A percentile compares a stretch with the other conserved stretches of the same genome.
Evolutionary conservation across 768 basidiomycete species (phyloP).

Genomic region (Botryobasidium botryosum): DNA sequence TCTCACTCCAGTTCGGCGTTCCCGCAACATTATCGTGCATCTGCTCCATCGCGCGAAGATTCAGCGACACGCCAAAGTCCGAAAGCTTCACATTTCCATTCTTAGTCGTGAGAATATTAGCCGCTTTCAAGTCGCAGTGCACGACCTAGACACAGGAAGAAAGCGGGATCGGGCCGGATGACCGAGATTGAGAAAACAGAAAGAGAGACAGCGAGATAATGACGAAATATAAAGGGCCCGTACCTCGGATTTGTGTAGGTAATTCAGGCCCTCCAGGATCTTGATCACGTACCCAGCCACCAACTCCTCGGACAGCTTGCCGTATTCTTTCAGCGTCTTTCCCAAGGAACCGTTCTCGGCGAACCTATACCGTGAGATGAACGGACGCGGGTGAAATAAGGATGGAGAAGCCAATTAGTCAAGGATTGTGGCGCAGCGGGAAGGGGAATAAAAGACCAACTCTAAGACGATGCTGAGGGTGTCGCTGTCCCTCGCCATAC

Average conservation of each 20-base stretch:
- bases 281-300: conserved; percentile 90
- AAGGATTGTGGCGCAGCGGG: too few species aligned
- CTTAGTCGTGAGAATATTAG: conserved; percentile 98
- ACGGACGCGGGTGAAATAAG: background rate
- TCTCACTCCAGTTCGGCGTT: conserved; percentile 86
- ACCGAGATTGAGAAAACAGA: too few species aligned
- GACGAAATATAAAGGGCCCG: too few species aligned
- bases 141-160: conserved; percentile 57
- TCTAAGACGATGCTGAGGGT: conserved; percentile 87
- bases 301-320: conserved; percentile 79
- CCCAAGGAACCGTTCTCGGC: conserved; percentile 93
- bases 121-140: conserved; percentile 96
- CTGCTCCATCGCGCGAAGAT: conserved; percentile 80
- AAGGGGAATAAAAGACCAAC: conserved; percentile 31
- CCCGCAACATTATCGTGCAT: conserved; percentile 70
- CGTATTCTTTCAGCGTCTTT: conserved; percentile 84
- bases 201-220: too few species aligned
- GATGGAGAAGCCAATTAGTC: conserved; percentile 11
- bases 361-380: conserved; percentile 35
- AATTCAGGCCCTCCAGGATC: conserved; percentile 89
- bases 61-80: conserved; percentile 95
- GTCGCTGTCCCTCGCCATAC: conserved; percentile 79
- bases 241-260: conserved; percentile 57
- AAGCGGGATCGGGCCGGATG: too few species aligned
- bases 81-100: conserved; percentile 93